Evolutionary conservation across 176 grass and related monocot species (phyloP), one percentile per base, ranked within the genome.

Genomic region (Melocanna baccifera): DNA sequence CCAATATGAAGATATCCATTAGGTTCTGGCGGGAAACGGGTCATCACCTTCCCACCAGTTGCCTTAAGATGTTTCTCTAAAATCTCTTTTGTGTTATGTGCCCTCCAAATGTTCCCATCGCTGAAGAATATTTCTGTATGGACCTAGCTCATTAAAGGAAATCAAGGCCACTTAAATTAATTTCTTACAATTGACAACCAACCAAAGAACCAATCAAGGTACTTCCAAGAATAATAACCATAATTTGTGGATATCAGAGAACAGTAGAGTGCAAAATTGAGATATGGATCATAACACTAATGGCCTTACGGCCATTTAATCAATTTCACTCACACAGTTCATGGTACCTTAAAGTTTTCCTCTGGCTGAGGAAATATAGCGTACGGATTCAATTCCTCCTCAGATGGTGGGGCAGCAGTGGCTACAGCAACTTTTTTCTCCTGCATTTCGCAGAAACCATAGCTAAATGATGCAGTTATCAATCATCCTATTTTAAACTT

Each of bases 1-100:
- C 93, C 96, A 34, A 99, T 99, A 85, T 99, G 96, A 36, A 99
- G 88, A 83, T 92, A 99, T 39, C 96, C 96, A 94, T 96, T 99
- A 81, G 96, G 93, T 87, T 99, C 96, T 37, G 96, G 96, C 3
- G 96, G 96, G 75, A 99, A 96, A 69, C 96, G 96, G 48, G 96
- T 96, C 81, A 99, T 86, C 64, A 96, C 91, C 92, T 99, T 99
- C 68, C 96, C 96, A 90, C 90, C 93, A 39, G 96, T 99, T 89
- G 71, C 83, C 73, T 94, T 94, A 79, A 99, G 91, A 88, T 99
- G 96, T 67, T 84, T 94, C 53, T 96, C 91, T 45, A 96, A 84
- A 28, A 91, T 87, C 59, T 96, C 93, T 70, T 90, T 99, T 69
- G 90, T 84, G 78, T 96, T 99, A 71, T 99, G 93, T 0, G 87